A percentile compares a stretch with the other conserved stretches of the same genome.
phyloP scores from a whole-genome alignment of 495 filamentous ascomycete species.

The Lophium mytilinum region DNA sequence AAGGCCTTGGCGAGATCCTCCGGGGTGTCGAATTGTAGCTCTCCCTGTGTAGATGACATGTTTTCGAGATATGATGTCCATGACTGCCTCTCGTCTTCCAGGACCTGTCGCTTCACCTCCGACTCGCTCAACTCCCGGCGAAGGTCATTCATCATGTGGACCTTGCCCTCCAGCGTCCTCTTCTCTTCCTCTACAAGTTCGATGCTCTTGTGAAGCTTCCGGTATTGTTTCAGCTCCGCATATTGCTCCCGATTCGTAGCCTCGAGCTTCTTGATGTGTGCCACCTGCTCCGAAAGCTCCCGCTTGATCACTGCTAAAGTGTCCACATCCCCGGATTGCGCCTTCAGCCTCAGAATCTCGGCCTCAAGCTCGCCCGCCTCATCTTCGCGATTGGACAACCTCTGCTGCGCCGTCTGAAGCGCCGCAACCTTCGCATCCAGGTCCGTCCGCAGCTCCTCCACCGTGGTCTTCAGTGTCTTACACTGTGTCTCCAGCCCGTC shows the following conservation, averaged over 20 bases:
- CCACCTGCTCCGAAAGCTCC: conserved; percentile 82
- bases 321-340: conserved; percentile 77
- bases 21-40: conserved; percentile 74
- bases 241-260: conserved; percentile 67
- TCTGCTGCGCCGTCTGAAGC: conserved; percentile 58
- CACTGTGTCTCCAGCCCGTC: conserved; percentile 66
- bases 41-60: conserved; percentile 44
- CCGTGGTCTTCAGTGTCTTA: conserved; percentile 53
- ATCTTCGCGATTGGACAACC: conserved; percentile 57
- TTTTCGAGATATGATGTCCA: conserved; percentile 83
- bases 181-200: conserved; percentile 98
- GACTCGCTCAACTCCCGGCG: conserved; percentile 68
- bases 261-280: conserved; percentile 79
- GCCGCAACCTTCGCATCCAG: conserved; percentile 52
- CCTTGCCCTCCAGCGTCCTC: conserved; percentile 63
- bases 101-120: conserved; percentile 69
- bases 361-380: conserved; percentile 67
- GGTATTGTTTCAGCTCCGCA: conserved; percentile 70
- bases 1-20: conserved; percentile 81
- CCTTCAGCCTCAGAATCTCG: conserved; percentile 72
- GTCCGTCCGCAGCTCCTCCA: conserved; percentile 67
- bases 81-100: conserved; percentile 79
- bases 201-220: conserved; percentile 70
- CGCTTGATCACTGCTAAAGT: conserved; percentile 72
- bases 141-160: conserved; percentile 67